Percentiles rank a stretch among this genome's conserved stretches.
phyloP scores from a whole-genome alignment of 176 grass and related monocot species.

The Avena insularis region DNA sequence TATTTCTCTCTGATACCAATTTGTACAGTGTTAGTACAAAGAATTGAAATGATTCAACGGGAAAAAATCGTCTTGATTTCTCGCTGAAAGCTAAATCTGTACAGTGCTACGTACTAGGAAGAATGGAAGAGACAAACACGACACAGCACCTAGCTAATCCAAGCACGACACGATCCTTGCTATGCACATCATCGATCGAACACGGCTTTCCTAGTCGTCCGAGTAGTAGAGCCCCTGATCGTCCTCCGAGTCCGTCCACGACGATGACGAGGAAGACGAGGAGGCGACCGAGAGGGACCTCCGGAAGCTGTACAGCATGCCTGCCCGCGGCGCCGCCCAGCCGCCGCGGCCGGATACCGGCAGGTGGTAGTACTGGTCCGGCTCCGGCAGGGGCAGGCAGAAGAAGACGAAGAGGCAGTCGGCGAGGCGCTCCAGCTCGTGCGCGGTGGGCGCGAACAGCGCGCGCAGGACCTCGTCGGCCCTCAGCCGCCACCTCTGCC shows the following conservation, averaged over 20 bases:
- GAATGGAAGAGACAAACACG: constrained; percentile 20
- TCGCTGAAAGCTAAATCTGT: background rate
- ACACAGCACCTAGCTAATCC: background rate
- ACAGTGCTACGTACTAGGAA: background rate
- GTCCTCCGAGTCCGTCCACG: background rate
- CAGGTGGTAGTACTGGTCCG: constrained; percentile 40
- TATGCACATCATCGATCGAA: background rate
- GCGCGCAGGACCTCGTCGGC: constrained; percentile 62
- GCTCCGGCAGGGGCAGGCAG: constrained; percentile 60
- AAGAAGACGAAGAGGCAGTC: constrained; percentile 54
- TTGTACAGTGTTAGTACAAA: background rate
- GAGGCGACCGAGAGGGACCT: constrained; percentile 39
- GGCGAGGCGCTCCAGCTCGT: constrained; percentile 45
- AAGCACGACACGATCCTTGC: background rate
- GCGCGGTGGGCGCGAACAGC: constrained; percentile 44
- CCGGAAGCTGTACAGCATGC: constrained; percentile 38
- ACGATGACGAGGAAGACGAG: constrained; percentile 6
- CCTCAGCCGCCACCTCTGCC: constrained; percentile 40
- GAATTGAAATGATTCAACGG: background rate
- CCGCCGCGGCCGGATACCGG: constrained; percentile 30
- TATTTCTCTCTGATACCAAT: no score
- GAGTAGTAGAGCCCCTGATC: constrained; percentile 20
- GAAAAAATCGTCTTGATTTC: constrained; percentile 11
- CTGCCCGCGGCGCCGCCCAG: constrained; percentile 17
- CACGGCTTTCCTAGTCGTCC: constrained; percentile 4